A percentile compares a stretch with the other conserved stretches of the same genome.
These are phyloP conservation scores for Populus hybrid DNA, from an alignment of 441 rosid genomes.

Conservation along the genomic window DNA sequence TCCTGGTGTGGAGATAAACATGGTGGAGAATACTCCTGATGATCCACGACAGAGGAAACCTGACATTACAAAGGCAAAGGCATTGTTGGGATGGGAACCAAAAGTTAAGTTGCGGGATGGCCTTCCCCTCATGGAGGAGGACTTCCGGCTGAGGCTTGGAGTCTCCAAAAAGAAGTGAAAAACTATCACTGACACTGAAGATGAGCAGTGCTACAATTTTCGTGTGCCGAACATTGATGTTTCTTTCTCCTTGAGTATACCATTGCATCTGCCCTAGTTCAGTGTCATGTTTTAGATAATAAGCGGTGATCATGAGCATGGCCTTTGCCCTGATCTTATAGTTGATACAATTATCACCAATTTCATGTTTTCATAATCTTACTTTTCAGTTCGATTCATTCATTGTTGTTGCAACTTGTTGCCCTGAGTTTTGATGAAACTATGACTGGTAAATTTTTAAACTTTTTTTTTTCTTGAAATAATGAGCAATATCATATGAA, in stretches of 20 bases:
- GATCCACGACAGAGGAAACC: slow-evolving; percentile 93
- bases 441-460: slow-evolving; percentile 3
- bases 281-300: slow-evolving; percentile 19
- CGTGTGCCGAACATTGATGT: background rate
- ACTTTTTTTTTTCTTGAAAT: too few species aligned
- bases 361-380: background rate
- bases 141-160: slow-evolving; percentile 72
- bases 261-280: slow-evolving; percentile 4
- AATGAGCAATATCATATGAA: background rate
- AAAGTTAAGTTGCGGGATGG: slow-evolving; percentile 76
- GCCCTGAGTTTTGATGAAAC: slow-evolving; percentile 22
- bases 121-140: slow-evolving; percentile 88
- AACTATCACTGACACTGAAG: background rate
- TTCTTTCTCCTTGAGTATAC: background rate
- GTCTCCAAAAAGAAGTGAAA: slow-evolving; percentile 37
- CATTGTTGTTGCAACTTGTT: background rate
- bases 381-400: background rate
- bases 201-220: slow-evolving; percentile 2
- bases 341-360: background rate
- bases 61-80: slow-evolving; percentile 69
- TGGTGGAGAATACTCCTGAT: slow-evolving; percentile 87
- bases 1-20: slow-evolving; percentile 65
- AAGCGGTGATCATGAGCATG: slow-evolving; percentile 2
- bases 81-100: slow-evolving; percentile 86
- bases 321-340: background rate